phyloP scores from a whole-genome alignment of 192 early-diverging fungal species.

The Radiomyces spectabilis region DNA sequence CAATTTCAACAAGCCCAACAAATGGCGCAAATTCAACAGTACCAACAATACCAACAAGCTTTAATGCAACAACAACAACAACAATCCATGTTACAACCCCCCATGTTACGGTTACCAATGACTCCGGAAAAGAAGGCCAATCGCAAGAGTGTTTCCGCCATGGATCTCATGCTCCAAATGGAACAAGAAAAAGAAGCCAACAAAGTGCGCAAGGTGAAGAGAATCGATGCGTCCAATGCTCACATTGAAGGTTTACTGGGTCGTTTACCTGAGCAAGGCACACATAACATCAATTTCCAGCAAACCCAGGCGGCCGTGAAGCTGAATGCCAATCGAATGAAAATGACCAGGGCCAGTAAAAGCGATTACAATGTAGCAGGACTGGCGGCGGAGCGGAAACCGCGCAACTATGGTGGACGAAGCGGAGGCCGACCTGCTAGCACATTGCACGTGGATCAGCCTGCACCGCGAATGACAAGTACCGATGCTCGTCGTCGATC shows the following conservation, averaged over 20 bases:
- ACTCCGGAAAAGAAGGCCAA: too few relatives aligned
- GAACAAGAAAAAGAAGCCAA: conserved; percentile 20
- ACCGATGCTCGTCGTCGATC: neutral
- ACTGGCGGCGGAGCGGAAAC: too few relatives aligned
- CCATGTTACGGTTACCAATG: too few relatives aligned
- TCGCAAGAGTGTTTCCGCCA: conserved; percentile 21
- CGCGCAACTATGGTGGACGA: neutral
- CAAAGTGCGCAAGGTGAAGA: conserved; percentile 1
- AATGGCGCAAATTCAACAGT: conserved; percentile 11
- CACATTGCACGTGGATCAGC: too few relatives aligned
- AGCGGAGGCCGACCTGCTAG: too few relatives aligned
- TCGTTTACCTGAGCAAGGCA: conserved; percentile 12
- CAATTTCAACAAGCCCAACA: conserved; percentile 15
- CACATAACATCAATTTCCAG: conserved; percentile 23
- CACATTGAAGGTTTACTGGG: conserved; percentile 18
- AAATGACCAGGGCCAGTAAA: neutral
- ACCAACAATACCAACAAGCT: conserved; percentile 18
- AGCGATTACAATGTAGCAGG: neutral
- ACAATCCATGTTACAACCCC: too few relatives aligned
- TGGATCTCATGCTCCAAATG: conserved; percentile 21
- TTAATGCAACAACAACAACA: conserved; percentile 11
- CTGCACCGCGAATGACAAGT: neutral
- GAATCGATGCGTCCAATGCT: conserved; percentile 13
- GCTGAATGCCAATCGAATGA: neutral
- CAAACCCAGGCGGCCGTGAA: conserved; percentile 2